Evolutionary conservation across 768 basidiomycete genomes (phyloP).

Genomic region (Suillus cothurnatus): DNA sequence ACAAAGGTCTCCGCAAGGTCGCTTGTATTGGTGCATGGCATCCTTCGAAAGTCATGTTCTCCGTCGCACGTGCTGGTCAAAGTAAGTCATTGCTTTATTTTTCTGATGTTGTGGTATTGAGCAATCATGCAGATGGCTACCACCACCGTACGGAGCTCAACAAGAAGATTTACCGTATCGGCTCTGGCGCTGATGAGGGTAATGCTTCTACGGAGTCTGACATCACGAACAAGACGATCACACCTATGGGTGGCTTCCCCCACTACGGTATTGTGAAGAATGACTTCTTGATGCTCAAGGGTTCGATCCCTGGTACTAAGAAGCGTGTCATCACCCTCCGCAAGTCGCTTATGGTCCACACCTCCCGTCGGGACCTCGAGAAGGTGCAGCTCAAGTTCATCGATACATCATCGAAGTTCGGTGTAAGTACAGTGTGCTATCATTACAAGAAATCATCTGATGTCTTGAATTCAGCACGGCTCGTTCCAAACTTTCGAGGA

Average conservation of each 20-base stretch:
- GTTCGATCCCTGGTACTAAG: constrained; percentile 92
- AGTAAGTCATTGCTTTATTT: constrained; percentile 52
- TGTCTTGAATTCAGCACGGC: constrained; percentile 64
- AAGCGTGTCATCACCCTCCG: constrained; percentile 98
- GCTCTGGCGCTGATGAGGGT: constrained; percentile 69
- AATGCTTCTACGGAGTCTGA: constrained; percentile 96
- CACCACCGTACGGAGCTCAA: constrained; percentile 97
- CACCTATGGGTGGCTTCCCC: constrained; percentile 98
- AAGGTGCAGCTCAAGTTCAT: constrained; percentile 99
- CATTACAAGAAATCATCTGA: not conserved
- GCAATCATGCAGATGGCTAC: constrained; percentile 71
- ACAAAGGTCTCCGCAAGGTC: constrained; percentile 99
- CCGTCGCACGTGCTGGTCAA: constrained; percentile 99
- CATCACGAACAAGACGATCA: constrained; percentile 90
- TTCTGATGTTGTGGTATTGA: not conserved
- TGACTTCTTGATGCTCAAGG: constrained; percentile 97
- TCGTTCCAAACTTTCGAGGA: constrained; percentile 97
- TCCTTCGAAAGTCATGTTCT: constrained; percentile 99
- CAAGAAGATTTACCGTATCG: constrained; percentile 99
- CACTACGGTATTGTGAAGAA: constrained; percentile 99
- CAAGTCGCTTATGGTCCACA: constrained; percentile 96
- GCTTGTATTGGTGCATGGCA: constrained; percentile 99
- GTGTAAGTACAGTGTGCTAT: constrained; percentile 55
- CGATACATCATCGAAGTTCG: constrained; percentile 97
- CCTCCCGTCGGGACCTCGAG: constrained; percentile 94